Evolutionary conservation across 345 rosid genomes (phyloP).

Genomic region (Erucastrum elatum): DNA sequence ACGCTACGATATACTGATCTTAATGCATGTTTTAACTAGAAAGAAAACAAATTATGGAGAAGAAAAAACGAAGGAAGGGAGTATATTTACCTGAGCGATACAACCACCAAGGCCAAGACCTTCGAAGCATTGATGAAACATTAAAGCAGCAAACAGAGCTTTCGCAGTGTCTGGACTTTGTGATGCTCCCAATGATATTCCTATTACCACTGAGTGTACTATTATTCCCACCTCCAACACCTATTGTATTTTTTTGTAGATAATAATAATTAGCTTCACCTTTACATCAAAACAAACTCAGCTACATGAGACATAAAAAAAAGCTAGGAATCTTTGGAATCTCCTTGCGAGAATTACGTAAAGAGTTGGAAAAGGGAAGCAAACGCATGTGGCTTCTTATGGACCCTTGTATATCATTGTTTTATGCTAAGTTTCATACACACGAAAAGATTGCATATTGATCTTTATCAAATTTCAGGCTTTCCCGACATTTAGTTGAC

Average conservation of each 20-base stretch:
- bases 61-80: not conserved
- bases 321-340: constrained; percentile 17
- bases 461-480: not conserved
- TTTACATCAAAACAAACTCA: not conserved
- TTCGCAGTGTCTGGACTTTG: constrained; percentile 46
- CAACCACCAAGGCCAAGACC: constrained; percentile 81
- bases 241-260: constrained; percentile 14
- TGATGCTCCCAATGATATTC: constrained; percentile 69
- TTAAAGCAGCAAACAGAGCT: constrained; percentile 58
- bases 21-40: not conserved
- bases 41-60: not conserved
- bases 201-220: constrained; percentile 70
- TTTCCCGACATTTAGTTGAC: constrained; percentile 3
- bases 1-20: not conserved
- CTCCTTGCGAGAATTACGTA: constrained; percentile 17
- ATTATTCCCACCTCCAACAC: constrained; percentile 71
- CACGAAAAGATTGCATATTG: constrained; percentile 15
- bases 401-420: constrained; percentile 13
- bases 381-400: constrained; percentile 12
- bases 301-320: not conserved
- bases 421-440: constrained; percentile 15
- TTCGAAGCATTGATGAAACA: constrained; percentile 74
- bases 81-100: constrained; percentile 49
- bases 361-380: constrained; percentile 17
- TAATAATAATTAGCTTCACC: not conserved